These are phyloP conservation scores for Leishmania turanica DNA, from an alignment of 208 protist genomes.

Conservation along the genomic window DNA sequence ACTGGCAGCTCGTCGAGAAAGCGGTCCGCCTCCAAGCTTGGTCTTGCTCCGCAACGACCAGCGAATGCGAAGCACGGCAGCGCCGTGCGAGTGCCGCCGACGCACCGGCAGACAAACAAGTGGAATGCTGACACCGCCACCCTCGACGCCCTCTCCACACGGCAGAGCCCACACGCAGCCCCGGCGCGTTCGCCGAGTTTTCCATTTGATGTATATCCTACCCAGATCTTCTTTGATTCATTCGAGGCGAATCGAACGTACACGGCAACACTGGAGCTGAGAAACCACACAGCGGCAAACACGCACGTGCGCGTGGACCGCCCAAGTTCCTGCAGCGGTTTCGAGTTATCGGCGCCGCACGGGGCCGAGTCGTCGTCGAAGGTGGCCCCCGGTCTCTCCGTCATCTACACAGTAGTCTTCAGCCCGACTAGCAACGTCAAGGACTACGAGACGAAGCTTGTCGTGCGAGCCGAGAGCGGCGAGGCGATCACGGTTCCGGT, in stretches of 20 bases:
- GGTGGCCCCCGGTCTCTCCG: conserved; percentile 90
- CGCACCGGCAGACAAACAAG: neutral
- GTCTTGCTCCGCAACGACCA: neutral
- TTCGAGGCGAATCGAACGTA: conserved; percentile 81
- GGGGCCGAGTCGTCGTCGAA: conserved; percentile 64
- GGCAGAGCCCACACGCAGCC: neutral
- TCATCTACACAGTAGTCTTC: conserved; percentile 88
- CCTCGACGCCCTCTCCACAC: neutral
- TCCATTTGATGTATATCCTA: conserved; percentile 85
- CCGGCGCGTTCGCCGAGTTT: conserved; percentile 6
- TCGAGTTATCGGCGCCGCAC: conserved; percentile 68
- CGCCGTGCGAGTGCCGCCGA: neutral
- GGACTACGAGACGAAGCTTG: conserved; percentile 88
- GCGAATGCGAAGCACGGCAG: neutral
- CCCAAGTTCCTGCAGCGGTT: conserved; percentile 63
- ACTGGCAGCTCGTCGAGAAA: neutral
- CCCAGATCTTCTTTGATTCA: conserved; percentile 78
- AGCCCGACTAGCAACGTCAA: conserved; percentile 57
- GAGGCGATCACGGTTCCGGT: conserved; percentile 87
- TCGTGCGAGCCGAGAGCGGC: conserved; percentile 85
- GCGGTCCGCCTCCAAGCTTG: neutral
- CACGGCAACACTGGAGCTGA: conserved; percentile 70
- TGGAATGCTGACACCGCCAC: neutral
- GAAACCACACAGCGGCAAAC: conserved; percentile 79
- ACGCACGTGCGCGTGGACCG: conserved; percentile 85